phyloP scores from a whole-genome alignment of 2,329 filamentous ascomycete species.

The Diaporthe batatas region DNA sequence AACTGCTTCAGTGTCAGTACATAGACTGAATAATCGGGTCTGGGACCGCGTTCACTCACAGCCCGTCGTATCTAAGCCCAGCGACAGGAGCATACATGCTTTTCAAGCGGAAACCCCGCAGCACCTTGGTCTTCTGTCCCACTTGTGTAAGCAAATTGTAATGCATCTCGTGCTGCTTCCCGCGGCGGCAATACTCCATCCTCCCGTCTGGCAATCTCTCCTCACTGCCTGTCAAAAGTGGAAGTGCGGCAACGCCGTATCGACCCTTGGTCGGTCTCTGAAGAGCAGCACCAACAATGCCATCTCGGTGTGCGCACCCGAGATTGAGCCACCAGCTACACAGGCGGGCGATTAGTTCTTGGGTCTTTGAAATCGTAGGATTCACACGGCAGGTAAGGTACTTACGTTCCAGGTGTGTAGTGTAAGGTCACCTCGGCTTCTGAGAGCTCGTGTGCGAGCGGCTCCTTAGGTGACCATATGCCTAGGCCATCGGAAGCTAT shows the following conservation, averaged over 20 bases:
- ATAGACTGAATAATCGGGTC: background rate
- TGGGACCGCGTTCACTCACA: constrained; percentile 56
- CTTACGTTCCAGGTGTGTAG: constrained; percentile 38
- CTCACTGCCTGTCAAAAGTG: constrained; percentile 65
- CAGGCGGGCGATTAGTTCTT: background rate
- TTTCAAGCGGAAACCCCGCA: constrained; percentile 64
- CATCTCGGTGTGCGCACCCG: constrained; percentile 68
- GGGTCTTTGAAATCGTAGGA: background rate
- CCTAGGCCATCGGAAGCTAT: constrained; percentile 34
- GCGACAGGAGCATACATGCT: constrained; percentile 65
- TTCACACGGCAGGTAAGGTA: background rate
- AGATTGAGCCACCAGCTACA: constrained; percentile 72
- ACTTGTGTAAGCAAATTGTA: constrained; percentile 63
- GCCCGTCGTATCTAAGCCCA: constrained; percentile 69
- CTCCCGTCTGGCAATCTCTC: constrained; percentile 52
- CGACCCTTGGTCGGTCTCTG: constrained; percentile 61
- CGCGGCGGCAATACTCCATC: constrained; percentile 61
- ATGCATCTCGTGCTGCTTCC: constrained; percentile 60
- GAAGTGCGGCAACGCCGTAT: constrained; percentile 62
- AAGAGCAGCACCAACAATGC: constrained; percentile 61
- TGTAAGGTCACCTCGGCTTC: constrained; percentile 33
- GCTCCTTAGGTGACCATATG: constrained; percentile 28
- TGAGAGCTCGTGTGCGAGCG: constrained; percentile 10
- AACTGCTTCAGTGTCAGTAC: constrained; percentile 53
- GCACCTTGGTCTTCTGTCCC: constrained; percentile 64